A percentile compares a stretch with the other conserved stretches of the same genome.
phyloP scores from a whole-genome alignment of 2,329 filamentous ascomycete species.

The Dactylellina cionopaga region DNA sequence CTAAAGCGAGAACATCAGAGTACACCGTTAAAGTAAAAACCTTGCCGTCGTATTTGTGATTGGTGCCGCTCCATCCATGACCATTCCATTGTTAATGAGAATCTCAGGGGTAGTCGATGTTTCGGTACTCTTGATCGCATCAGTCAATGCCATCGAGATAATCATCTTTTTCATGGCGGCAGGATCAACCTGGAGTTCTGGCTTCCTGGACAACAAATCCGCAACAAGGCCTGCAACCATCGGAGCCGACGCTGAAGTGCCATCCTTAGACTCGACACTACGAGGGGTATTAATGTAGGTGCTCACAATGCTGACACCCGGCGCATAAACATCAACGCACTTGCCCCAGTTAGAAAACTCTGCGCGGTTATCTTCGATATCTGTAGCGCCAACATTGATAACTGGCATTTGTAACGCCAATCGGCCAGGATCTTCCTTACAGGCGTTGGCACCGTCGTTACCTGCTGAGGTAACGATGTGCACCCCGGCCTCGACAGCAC shows the following conservation, averaged over 20 bases:
- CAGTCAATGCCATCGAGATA: conserved; percentile 35
- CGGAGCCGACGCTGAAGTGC: conserved; percentile 66
- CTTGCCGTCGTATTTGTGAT: neutral
- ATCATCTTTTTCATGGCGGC: conserved; percentile 54
- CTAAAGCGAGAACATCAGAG: no score
- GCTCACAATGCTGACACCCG: conserved; percentile 67
- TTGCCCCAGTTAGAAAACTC: conserved; percentile 63
- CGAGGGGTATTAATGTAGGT: conserved; percentile 65
- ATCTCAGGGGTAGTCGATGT: conserved; percentile 12
- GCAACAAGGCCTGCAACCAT: conserved; percentile 57
- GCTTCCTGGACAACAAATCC: conserved; percentile 50
- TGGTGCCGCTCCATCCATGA: neutral
- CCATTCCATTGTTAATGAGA: conserved; percentile 33
- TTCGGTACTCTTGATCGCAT: conserved; percentile 29
- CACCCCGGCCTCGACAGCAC: conserved; percentile 62
- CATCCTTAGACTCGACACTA: conserved; percentile 64
- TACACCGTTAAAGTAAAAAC: neutral
- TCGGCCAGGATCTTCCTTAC: conserved; percentile 59
- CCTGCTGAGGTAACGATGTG: conserved; percentile 62
- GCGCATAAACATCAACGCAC: conserved; percentile 70
- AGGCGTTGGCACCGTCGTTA: conserved; percentile 58
- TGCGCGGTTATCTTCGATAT: conserved; percentile 59
- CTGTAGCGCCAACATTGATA: conserved; percentile 61
- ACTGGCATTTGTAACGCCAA: conserved; percentile 60
- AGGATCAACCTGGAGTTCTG: conserved; percentile 50